Evolutionary conservation across 2,329 filamentous ascomycete species (phyloP).

Genomic region (Nigrospora sphaerica): DNA sequence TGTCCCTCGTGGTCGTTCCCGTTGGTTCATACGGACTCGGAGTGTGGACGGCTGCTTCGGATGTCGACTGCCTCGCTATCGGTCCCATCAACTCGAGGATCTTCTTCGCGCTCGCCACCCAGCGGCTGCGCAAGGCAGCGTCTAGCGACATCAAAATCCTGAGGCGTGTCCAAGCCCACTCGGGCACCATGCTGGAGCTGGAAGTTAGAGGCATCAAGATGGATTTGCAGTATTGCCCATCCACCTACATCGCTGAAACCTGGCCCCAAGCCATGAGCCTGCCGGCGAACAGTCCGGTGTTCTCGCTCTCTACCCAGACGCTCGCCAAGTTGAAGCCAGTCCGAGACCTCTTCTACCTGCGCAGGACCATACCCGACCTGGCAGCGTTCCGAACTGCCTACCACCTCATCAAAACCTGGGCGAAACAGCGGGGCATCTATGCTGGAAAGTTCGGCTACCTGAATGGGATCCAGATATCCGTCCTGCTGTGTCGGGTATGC

Average conservation of each 20-base stretch:
- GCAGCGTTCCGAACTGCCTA: constrained; percentile 51
- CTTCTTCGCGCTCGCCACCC: constrained; percentile 53
- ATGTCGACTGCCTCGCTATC: constrained; percentile 61
- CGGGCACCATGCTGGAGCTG: constrained; percentile 59
- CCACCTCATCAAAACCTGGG: constrained; percentile 55
- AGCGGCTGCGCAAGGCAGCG: constrained; percentile 43
- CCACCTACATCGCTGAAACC: constrained; percentile 44
- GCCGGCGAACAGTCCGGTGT: constrained; percentile 43
- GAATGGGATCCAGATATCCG: constrained; percentile 56
- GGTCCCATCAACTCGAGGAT: constrained; percentile 52
- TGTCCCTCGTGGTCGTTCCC: constrained; percentile 45
- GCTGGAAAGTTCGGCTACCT: constrained; percentile 59
- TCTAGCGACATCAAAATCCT: constrained; percentile 39
- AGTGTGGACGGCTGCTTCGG: constrained; percentile 53
- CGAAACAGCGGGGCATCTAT: constrained; percentile 54
- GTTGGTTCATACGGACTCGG: constrained; percentile 62
- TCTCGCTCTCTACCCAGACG: constrained; percentile 46
- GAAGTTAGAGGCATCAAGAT: constrained; percentile 50
- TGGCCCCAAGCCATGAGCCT: constrained; percentile 41
- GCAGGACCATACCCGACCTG: constrained; percentile 51
- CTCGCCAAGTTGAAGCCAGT: constrained; percentile 57
- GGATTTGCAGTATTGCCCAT: constrained; percentile 61
- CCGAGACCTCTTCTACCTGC: constrained; percentile 55
- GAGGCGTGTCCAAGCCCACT: constrained; percentile 49
- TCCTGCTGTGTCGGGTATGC: constrained; percentile 53